Conservation (phyloP, 208 protist genomes). For the Crithidia bombi region DNA sequence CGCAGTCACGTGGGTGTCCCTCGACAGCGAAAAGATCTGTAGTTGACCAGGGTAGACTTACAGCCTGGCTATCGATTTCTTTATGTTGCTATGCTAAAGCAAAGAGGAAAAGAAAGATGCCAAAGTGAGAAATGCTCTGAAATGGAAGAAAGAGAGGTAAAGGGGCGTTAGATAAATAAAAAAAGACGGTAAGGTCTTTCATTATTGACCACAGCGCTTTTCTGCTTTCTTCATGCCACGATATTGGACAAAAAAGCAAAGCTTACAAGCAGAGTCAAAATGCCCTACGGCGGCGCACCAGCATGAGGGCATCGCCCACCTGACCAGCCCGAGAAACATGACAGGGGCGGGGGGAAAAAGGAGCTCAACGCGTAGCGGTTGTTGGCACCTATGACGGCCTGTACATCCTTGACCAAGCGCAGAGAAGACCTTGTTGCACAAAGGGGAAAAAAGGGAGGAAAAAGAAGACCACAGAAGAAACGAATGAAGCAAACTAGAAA, state of each 20-base stretch:
- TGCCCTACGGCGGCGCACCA: too few species aligned
- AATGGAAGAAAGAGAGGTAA: slow-evolving; percentile 9
- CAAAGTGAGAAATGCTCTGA: neutral
- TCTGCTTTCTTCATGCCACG: too few species aligned
- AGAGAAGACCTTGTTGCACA: neutral
- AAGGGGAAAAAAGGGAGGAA: neutral
- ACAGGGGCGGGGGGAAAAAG: too few species aligned
- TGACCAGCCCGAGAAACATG: too few species aligned
- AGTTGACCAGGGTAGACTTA: too few species aligned
- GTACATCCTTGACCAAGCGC: neutral
- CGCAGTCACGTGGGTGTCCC: neutral
- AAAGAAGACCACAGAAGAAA: neutral
- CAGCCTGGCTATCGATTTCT: neutral
- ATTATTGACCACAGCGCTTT: too few species aligned
- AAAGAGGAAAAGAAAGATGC: neutral
- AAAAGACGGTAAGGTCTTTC: too few species aligned
- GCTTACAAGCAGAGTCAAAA: too few species aligned
- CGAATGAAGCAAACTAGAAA: neutral
- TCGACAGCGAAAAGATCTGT: neutral
- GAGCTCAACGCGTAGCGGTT: too few species aligned
- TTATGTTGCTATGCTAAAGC: neutral
- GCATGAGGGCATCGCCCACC: too few species aligned
- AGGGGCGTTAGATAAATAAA: neutral
- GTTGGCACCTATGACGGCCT: neutral
- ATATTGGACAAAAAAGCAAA: neutral